Conservation (phyloP, 306 rosid genomes). For the Elaeagnus macrophylla region DNA sequence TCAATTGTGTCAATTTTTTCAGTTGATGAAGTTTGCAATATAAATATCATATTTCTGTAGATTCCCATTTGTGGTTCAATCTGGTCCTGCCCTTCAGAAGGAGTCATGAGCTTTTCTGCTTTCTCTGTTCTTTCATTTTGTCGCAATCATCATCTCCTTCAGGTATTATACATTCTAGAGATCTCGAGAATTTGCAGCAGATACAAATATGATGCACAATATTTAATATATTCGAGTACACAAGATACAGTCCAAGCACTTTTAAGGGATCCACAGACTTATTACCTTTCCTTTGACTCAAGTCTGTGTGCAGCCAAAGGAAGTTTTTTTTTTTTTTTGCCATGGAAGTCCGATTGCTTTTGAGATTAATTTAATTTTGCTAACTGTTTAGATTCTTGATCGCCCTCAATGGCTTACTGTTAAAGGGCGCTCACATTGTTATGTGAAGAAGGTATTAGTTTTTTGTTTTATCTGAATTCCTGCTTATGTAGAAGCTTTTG, state of each 20-base stretch:
- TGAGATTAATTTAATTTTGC: not conserved
- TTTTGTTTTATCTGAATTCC: constrained; percentile 5
- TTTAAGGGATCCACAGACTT: no score
- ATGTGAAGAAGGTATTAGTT: constrained; percentile 48
- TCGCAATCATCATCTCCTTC: constrained; percentile 77
- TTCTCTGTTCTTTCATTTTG: constrained; percentile 74
- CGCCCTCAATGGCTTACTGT: constrained; percentile 95
- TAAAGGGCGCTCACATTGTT: constrained; percentile 56
- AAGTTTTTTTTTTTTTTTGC: not conserved
- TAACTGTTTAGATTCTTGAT: constrained; percentile 47
- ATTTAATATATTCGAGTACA: no score
- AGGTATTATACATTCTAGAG: constrained; percentile 33
- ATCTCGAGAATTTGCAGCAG: not conserved
- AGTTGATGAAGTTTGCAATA: constrained; percentile 3
- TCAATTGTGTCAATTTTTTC: not conserved
- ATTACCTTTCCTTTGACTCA: no score
- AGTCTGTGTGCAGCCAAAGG: no score
- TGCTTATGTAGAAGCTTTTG: not conserved
- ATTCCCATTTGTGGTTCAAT: constrained; percentile 82
- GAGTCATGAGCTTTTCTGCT: constrained; percentile 78
- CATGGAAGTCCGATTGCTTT: not conserved
- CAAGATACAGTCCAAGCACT: no score
- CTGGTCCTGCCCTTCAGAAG: constrained; percentile 77
- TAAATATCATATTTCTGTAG: constrained; percentile 23
- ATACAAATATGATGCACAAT: no score